Base-by-base conservation (phyloP, 768 basidiomycete genomes). In the Psilocybe sp. region DNA sequence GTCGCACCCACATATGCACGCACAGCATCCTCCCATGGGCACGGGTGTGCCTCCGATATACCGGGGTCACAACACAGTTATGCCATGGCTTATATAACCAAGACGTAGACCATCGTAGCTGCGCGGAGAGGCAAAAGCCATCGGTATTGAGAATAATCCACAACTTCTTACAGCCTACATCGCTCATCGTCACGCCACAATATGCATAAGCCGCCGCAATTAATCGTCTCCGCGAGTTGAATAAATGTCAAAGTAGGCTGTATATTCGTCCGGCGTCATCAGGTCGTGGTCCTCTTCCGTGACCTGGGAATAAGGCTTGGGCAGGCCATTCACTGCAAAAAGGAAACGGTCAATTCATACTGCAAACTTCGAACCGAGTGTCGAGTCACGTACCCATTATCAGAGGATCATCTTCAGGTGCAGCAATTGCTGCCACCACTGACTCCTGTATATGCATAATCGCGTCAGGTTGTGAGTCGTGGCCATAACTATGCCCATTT, bases 211-310 rank as follows among this genome's bases (percentile, higher is more conserved):
- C n/a, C 31, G 18, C 15, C 5, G 32, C 36, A 54, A 54, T 73
- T 51, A 69, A 69, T 44, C 66, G 74, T 45, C 76, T 71, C 66
- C 81, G 80, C 63, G 84, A 72, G 52, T 28, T 28, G 23, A 28
- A 28, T 28, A 28, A 28, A 90, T 73, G 57, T 88, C 82, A 62
- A 85, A 92, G 69, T 80, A 92, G 32, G 82, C 81, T 28, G 85
- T 83, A 63, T 96, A 96, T 67, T 97, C 94, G 49, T 95, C 94
- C 1, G 90, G 85, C 3, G 90, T 91, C 94, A 97, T 97, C 58
- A 85, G 62, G 41, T 93, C 94, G 60, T 93, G 87, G 63, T 95
- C 87, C 56, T 93, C 95, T 59, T 97, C 94, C 2, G 90, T 95
- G 38, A 98, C 82, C 54, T 85, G 75, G 3, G 85, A 89, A 59